Evolutionary conservation across 2,329 filamentous ascomycete species (phyloP), one percentile per base, ranked within the genome.

Genomic region (Diaporthe nobilis): DNA sequence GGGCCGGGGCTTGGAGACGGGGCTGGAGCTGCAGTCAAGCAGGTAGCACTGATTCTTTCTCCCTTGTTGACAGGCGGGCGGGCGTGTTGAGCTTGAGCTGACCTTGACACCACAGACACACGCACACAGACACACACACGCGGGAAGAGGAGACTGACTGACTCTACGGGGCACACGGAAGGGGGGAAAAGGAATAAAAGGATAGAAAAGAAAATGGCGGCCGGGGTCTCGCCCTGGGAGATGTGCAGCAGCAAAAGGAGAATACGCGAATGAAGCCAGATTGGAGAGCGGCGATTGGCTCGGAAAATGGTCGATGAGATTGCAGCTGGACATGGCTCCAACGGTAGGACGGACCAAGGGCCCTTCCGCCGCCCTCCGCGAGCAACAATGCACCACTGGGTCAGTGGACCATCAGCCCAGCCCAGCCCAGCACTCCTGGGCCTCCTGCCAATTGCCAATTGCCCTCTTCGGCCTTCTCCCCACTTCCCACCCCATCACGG

Each of bases 221-320:
- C 55, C 13, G 70, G 65, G 49, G 70, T 55, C 42, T 63, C 47
- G 58, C 34, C 25, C 57, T 57, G 47, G 71, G 60, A 39, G 61
- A 73, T 39, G 58, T 20, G 47, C 44, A 55, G 67, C 49, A 73
- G 28, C 57, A 72, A 72, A 68, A 75, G 49, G 58, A 76, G 51
- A 76, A 65, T 51, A 73, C 58, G 58, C 58, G 51, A 65, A 63
- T 55, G 58, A 73, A 70, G 71, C 47, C 47, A 73, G 71, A 73
- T 73, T 73, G 71, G n/a, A 55, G 47, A 34, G 47, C 49, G n/a
- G 37, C 58, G 49, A 73, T 73, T 73, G 71, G 71, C 71, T 63
- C 47, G 47, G 51, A 73, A 65, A 44, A 44, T 31, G 47, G 58
- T 34, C 58, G 37, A 34, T 63, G 71, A 73, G 58, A 65, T 73